phyloP scores from a whole-genome alignment of 2,329 filamentous ascomycete genomes.

The Sclerotinia borealis region DNA sequence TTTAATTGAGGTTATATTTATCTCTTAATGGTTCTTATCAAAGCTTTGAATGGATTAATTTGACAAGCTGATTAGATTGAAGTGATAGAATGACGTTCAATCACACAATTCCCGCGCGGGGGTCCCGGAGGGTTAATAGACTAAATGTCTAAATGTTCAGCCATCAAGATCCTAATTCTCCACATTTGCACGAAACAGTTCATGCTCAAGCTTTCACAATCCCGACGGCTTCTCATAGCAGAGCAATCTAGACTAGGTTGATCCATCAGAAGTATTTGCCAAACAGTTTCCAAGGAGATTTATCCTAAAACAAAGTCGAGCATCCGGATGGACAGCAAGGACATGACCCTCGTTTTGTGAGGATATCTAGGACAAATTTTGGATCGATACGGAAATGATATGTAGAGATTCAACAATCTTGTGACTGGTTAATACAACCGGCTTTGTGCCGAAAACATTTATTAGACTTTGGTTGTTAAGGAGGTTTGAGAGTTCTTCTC shows the following conservation, averaged over 20 bases:
- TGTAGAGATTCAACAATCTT: not conserved
- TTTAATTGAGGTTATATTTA: not conserved
- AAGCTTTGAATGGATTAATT: not conserved
- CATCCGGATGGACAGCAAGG: not conserved
- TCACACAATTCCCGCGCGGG: not conserved
- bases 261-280: not conserved
- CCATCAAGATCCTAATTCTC: not conserved
- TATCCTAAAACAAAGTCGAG: not conserved
- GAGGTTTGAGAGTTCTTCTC: conserved; percentile 3
- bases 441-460: not conserved
- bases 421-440: not conserved
- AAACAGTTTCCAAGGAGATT: not conserved
- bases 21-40: not conserved
- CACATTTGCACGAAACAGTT: not conserved
- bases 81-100: not conserved
- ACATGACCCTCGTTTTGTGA: not conserved
- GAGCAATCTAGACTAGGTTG: not conserved
- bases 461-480: not conserved
- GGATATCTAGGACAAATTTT: not conserved
- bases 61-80: not conserved
- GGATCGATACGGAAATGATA: not conserved
- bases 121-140: not conserved
- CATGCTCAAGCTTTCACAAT: not conserved
- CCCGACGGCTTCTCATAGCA: not conserved
- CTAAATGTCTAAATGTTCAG: not conserved